Evolutionary conservation across 2,329 filamentous ascomycete genomes (phyloP).

Genomic region (Claviceps quebecensis): DNA sequence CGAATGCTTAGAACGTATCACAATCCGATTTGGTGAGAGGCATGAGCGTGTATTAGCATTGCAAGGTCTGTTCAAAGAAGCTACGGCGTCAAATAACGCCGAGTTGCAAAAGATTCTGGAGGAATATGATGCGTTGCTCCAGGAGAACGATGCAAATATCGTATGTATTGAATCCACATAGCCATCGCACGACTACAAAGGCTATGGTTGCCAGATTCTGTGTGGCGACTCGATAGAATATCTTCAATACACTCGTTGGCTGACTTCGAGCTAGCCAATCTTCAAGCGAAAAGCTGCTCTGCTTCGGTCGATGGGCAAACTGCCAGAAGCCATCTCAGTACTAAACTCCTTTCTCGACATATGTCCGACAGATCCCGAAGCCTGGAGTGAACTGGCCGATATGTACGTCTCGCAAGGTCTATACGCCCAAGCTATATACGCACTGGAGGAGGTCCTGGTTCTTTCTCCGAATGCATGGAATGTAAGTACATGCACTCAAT

Average conservation of each 20-base stretch:
- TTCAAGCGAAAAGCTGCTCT: constrained; percentile 74
- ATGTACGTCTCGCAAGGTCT: constrained; percentile 70
- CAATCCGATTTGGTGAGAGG: constrained; percentile 62
- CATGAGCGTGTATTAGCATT: constrained; percentile 83
- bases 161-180: constrained; percentile 30
- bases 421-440: constrained; percentile 72
- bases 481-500: constrained; percentile 34
- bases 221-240: too few species aligned
- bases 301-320: constrained; percentile 57
- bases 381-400: constrained; percentile 84
- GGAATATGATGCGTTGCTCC: constrained; percentile 64
- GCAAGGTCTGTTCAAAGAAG: constrained; percentile 72
- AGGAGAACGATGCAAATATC: constrained; percentile 64
- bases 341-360: constrained; percentile 66
- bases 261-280: constrained; percentile 47
- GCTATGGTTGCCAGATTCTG: too few species aligned
- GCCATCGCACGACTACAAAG: too few species aligned
- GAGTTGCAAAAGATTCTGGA: constrained; percentile 57
- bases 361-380: constrained; percentile 79
- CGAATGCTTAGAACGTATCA: constrained; percentile 60
- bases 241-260: neutral
- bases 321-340: constrained; percentile 58
- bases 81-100: constrained; percentile 51
- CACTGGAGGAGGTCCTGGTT: constrained; percentile 79
- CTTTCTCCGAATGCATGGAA: constrained; percentile 91